These are phyloP conservation scores for Entonaema liquescens DNA, from an alignment of 495 filamentous ascomycete genomes.

Conservation along the genomic window DNA sequence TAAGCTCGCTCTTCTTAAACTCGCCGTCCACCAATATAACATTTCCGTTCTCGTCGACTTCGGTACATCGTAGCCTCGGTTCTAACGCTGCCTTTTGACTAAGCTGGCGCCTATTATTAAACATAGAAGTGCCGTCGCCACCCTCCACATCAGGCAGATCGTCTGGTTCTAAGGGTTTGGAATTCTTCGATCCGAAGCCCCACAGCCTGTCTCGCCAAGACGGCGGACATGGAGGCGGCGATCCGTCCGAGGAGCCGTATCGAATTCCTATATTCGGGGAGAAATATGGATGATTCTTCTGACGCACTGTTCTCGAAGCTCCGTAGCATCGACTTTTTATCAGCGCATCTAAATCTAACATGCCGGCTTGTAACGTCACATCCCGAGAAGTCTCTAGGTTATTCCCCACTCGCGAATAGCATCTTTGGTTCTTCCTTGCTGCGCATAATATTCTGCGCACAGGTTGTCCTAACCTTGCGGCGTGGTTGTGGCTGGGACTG, in stretches of 20 bases:
- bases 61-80: constrained; percentile 86
- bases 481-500: constrained; percentile 52
- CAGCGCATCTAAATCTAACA: constrained; percentile 56
- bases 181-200: constrained; percentile 49
- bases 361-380: constrained; percentile 51
- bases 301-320: constrained; percentile 15
- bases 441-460: constrained; percentile 37
- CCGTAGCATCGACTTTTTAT: constrained; percentile 40
- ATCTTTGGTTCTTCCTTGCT: constrained; percentile 29
- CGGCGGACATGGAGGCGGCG: constrained; percentile 55
- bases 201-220: constrained; percentile 67
- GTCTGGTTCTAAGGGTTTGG: constrained; percentile 54
- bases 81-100: constrained; percentile 79
- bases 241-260: constrained; percentile 48
- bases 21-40: constrained; percentile 95
- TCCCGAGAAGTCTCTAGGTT: constrained; percentile 16
- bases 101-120: constrained; percentile 67
- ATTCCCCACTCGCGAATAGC: constrained; percentile 12
- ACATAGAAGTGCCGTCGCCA: constrained; percentile 59
- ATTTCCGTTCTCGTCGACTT: constrained; percentile 92
- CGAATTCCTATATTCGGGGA: constrained; percentile 35
- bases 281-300: constrained; percentile 22
- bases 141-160: constrained; percentile 61
- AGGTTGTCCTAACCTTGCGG: constrained; percentile 32
- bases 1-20: constrained; percentile 95